Evolutionary conservation across 495 filamentous ascomycete species (phyloP), one percentile per base, ranked within the genome.

Genomic region (Aspergillus coremiiformis): DNA sequence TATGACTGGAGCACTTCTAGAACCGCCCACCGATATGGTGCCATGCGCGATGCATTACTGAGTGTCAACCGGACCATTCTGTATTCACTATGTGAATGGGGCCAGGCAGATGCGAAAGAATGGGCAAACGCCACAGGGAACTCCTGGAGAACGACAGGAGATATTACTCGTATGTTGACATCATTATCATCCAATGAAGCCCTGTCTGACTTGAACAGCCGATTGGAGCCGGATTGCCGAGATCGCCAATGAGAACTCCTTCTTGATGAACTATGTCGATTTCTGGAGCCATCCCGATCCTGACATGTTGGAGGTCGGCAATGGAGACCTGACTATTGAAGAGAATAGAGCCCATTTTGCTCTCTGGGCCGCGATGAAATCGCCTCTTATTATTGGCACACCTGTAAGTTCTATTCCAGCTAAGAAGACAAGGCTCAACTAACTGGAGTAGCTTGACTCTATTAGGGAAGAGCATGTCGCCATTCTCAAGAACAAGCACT

Each of bases 261-360:
- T 80, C 60, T 57, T 68, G 20, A 55, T 76, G 35, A 69, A 75
- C 52, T 65, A 69, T 21, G 74, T 68, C 20, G 63, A 75, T 22
- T 81, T 80, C 65, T 79, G 71, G 65, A 78, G 74, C 26, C 70
- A 74, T 47, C 77, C 79, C 6, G 84, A 87, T 54, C 65, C 77
- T 4, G 84, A 88, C 58, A 86, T 86, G 84, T 73, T 87, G 0
- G 84, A 87, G 55, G 72, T 87, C 26, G 83, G 84, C 8, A 86
- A 85, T 55, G 79, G 76, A 5, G 67, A 71, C 4, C 65, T 86
- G 39, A 82, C 73, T 4, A 51, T 72, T 1, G 70, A 62, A 3
- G 74, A 78, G 57, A 73, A 71, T 3, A 62, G 72, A 22, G 71
- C 75, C 0, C 75, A 77, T 48, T 78, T 78, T 60, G 71, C 71